Percentiles rank a stretch among this genome's conserved stretches.
Evolutionary conservation across 305 asterid species (phyloP).

Genomic region (Stenogyne calaminthoides): DNA sequence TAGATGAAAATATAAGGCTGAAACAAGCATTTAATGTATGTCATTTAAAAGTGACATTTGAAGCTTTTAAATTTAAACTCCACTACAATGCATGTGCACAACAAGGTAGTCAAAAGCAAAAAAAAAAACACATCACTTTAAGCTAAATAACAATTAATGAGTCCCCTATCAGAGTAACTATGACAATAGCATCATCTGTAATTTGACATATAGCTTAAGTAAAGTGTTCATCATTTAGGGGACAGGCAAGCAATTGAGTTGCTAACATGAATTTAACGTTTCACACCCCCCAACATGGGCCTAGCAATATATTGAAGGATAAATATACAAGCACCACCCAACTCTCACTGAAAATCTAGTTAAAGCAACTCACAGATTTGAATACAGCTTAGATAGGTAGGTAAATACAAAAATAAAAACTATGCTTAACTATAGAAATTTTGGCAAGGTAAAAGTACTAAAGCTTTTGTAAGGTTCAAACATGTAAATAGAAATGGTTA

Average conservation of each 20-base stretch:
- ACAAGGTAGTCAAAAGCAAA: not conserved
- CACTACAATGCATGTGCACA: not conserved
- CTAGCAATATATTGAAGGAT: not conserved
- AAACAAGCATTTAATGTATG: not conserved
- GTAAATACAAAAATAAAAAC: not conserved
- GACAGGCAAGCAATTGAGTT: not conserved
- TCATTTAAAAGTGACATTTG: not conserved
- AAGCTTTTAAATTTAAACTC: not conserved
- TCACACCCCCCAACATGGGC: not conserved
- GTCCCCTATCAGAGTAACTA: conserved; percentile 68
- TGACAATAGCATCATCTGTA: conserved; percentile 56
- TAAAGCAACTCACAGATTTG: not conserved
- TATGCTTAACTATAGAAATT: not conserved
- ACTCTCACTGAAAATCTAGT: not conserved
- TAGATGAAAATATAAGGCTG: not conserved
- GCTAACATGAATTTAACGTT: not conserved
- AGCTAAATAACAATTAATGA: not conserved
- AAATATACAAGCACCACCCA: not conserved
- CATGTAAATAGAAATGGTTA: no score
- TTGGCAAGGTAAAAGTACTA: not conserved
- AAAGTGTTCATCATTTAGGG: conserved; percentile 44
- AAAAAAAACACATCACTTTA: no score
- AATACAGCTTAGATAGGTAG: not conserved
- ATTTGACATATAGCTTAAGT: conserved; percentile 37
- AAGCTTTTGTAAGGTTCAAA: not conserved